A percentile compares a stretch with the other conserved stretches of the same genome.
Conservation (phyloP, 257 asterid genomes). For the Cinchona pubescens region DNA sequence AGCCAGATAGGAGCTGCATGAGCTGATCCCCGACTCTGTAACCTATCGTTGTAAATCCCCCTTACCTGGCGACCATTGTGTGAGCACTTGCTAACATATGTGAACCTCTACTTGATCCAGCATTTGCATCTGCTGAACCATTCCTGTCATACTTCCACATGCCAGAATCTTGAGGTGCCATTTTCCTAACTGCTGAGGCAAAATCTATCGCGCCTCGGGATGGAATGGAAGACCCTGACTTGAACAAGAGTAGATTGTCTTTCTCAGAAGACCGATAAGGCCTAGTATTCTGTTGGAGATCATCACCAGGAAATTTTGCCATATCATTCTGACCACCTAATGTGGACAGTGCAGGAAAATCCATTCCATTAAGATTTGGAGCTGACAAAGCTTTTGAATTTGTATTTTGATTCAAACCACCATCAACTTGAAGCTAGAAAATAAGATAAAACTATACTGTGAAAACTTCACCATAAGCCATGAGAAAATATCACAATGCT, state of each 20-base stretch:
- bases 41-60: slow-evolving; percentile 46
- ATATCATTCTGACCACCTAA: slow-evolving; percentile 51
- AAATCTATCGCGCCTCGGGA: slow-evolving; percentile 65
- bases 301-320: slow-evolving; percentile 42
- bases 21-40: slow-evolving; percentile 59
- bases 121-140: slow-evolving; percentile 52
- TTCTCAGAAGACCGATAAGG: slow-evolving; percentile 49
- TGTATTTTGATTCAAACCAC: slow-evolving; percentile 54
- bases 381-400: slow-evolving; percentile 58
- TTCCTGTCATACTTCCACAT: slow-evolving; percentile 68
- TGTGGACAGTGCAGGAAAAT: slow-evolving; percentile 86
- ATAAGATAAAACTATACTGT: slow-evolving; percentile 14
- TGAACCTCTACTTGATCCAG: slow-evolving; percentile 83
- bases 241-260: slow-evolving; percentile 37
- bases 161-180: slow-evolving; percentile 73
- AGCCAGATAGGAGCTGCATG: slow-evolving; percentile 67
- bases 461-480: not conserved
- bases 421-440: slow-evolving; percentile 70
- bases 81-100: slow-evolving; percentile 52
- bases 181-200: slow-evolving; percentile 72
- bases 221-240: slow-evolving; percentile 58
- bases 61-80: slow-evolving; percentile 54
- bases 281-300: slow-evolving; percentile 45
- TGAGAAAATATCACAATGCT: not conserved
- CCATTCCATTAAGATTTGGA: slow-evolving; percentile 69